Evolutionary conservation across 768 basidiomycete species (phyloP), one percentile per base, ranked within the genome.

Genomic region (Podaxis sp.): DNA sequence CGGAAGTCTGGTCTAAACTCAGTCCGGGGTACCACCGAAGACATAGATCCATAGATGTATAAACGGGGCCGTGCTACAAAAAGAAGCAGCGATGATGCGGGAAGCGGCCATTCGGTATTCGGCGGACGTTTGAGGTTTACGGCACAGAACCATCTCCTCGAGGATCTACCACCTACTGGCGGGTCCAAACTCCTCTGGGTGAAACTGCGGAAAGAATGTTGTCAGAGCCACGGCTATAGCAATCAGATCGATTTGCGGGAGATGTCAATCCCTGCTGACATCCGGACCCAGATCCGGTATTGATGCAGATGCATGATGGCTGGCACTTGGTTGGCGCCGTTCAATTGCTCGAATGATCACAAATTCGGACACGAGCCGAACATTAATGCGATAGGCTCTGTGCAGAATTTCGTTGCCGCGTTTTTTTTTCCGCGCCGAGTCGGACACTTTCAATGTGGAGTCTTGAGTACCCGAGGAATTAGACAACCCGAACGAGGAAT

Each of bases 31-130:
- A 17, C 15, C 48, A 30, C 33, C 11, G 42, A 36, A 17, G 0
- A 49, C 48, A 22, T 49, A 49, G 48, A 49, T 49, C 48, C 46
- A 49, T 59, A 51, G 48, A 57, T 44, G 12, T 57, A 26, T 30
- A 40, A 42, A 44, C 22, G 22, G 9, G 24, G 3, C 22, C 1
- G 39, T 11, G 12, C 9, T 9, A 40, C 22, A 3, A 26, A 44
- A 19, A 38, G 39, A 57, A 57, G 53, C 33, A 36, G 36, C 13
- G 36, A 24, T 38, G 22, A 11, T 28, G n/a, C 53, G 36, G 53
- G 17, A 36, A 39, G 55, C 13, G 4, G 13, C 9, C 13, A 51
- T 51, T 44, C 56, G 56, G 42, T 22, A 22, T 40, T 46, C 13
- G 26, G 56, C 56, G 56, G 56, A 46, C 26, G 42, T 42, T 28